Evolutionary conservation across 768 basidiomycete species (phyloP).

Genomic region (Rhodotorula taiwanensis): DNA sequence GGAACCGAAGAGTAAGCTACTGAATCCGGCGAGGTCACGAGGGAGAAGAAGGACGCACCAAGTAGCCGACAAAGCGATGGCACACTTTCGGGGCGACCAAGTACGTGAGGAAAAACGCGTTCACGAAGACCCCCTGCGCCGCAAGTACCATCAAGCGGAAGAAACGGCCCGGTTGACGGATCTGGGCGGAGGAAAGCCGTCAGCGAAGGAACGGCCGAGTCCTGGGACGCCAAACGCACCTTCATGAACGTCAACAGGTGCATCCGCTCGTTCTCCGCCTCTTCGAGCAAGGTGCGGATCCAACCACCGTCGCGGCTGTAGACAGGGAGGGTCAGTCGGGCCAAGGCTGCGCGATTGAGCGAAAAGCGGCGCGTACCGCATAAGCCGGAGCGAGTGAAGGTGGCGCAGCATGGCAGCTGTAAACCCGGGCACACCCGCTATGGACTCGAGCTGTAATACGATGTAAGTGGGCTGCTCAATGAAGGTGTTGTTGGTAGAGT

Average conservation of each 20-base stretch:
- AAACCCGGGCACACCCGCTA: conserved; percentile 88
- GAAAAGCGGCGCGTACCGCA: conserved; percentile 51
- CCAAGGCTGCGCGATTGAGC: conserved; percentile 43
- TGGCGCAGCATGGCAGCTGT: conserved; percentile 51
- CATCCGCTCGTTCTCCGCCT: conserved; percentile 94
- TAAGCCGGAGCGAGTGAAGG: conserved; percentile 74
- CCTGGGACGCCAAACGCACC: not conserved
- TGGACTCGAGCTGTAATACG: conserved; percentile 37
- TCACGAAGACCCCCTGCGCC: conserved; percentile 65
- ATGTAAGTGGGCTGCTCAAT: too few species aligned
- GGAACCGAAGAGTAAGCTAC: too few species aligned
- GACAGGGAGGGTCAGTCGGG: not conserved
- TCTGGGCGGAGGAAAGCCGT: conserved; percentile 15
- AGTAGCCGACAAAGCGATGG: conserved; percentile 41
- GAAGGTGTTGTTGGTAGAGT: too few species aligned
- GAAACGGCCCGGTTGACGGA: conserved; percentile 68
- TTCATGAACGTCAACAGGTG: conserved; percentile 84
- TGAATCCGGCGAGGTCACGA: too few species aligned
- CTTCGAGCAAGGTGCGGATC: conserved; percentile 53
- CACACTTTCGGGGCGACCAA: conserved; percentile 47
- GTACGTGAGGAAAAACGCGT: conserved; percentile 59
- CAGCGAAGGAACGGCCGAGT: not conserved
- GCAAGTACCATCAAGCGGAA: conserved; percentile 78
- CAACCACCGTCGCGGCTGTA: conserved; percentile 52
- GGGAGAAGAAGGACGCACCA: conserved; percentile 43